phyloP scores from a whole-genome alignment of 805 yeast genomes.

The Hagleromyces aurorensis region DNA sequence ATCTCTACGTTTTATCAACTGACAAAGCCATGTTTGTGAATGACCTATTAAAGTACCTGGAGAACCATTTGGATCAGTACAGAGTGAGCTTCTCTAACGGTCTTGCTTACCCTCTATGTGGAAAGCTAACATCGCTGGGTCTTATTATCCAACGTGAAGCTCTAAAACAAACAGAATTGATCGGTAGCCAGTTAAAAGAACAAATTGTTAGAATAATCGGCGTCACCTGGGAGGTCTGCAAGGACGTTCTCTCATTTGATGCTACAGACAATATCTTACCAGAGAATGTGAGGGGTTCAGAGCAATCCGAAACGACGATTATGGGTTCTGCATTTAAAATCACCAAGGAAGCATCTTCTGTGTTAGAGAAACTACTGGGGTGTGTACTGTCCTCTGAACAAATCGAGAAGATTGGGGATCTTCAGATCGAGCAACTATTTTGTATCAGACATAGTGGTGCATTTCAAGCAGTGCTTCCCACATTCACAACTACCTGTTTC shows the following conservation, averaged over 20 bases:
- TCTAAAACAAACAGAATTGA: not conserved
- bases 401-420: slow-evolving; percentile 37
- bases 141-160: slow-evolving; percentile 26
- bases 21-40: slow-evolving; percentile 27
- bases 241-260: slow-evolving; percentile 50
- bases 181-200: too few species aligned
- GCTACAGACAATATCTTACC: slow-evolving; percentile 65
- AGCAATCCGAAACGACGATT: slow-evolving; percentile 38
- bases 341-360: slow-evolving; percentile 60
- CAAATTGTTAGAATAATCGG: slow-evolving; percentile 4
- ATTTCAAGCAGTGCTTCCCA: slow-evolving; percentile 78
- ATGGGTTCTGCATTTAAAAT: slow-evolving; percentile 77
- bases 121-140: slow-evolving; percentile 54
- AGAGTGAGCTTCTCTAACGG: slow-evolving; percentile 34
- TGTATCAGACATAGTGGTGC: slow-evolving; percentile 87
- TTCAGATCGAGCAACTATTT: slow-evolving; percentile 59
- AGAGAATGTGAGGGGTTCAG: slow-evolving; percentile 34
- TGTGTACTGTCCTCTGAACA: slow-evolving; percentile 23
- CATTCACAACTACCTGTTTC: slow-evolving; percentile 59
- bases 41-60: slow-evolving; percentile 31
- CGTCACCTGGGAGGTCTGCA: slow-evolving; percentile 31
- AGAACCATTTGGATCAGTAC: slow-evolving; percentile 31
- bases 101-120: slow-evolving; percentile 54
- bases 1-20: slow-evolving; percentile 35
- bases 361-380: slow-evolving; percentile 41